A percentile compares a stretch with the other conserved stretches of the same genome.
These are phyloP conservation scores for Mycena pura DNA, from an alignment of 768 basidiomycete species.

Conservation along the genomic window DNA sequence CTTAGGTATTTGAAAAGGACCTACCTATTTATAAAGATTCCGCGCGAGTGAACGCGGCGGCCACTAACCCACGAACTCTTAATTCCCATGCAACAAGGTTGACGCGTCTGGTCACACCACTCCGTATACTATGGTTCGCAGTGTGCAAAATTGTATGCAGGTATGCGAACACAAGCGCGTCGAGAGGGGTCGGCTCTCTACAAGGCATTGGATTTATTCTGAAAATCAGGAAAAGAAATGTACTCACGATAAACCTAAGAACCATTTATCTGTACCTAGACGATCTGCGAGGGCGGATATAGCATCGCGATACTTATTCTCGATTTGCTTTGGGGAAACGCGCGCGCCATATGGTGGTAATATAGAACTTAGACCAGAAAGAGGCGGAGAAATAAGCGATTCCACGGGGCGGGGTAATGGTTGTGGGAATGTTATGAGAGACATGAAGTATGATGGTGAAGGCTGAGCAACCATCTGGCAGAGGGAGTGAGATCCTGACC, in stretches of 20 bases:
- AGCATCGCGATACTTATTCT: constrained; percentile 72
- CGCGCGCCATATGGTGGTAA: constrained; percentile 67
- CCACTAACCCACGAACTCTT: constrained; percentile 65
- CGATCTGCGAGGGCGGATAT: constrained; percentile 76
- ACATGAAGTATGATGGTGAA: constrained; percentile 46
- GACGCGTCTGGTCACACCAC: constrained; percentile 71
- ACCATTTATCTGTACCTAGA: constrained; percentile 80
- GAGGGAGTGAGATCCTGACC: not conserved
- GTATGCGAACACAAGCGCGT: constrained; percentile 85
- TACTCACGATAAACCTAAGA: constrained; percentile 74
- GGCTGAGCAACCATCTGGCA: constrained; percentile 61
- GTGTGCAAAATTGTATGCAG: constrained; percentile 68
- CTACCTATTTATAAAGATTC: not conserved
- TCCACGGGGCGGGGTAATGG: constrained; percentile 46
- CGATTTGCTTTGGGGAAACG: constrained; percentile 55
- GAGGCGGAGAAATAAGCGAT: constrained; percentile 64
- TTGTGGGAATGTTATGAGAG: constrained; percentile 47
- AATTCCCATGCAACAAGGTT: constrained; percentile 87
- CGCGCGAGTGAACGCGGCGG: constrained; percentile 50
- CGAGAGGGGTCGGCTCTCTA: constrained; percentile 80
- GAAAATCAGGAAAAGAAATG: not conserved
- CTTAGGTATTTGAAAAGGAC: too few relatives aligned
- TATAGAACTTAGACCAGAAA: constrained; percentile 70
- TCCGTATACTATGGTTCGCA: constrained; percentile 49
- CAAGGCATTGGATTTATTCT: not conserved